phyloP scores from a whole-genome alignment of 2,329 filamentous ascomycete genomes.

The Colletotrichum graminicola region DNA sequence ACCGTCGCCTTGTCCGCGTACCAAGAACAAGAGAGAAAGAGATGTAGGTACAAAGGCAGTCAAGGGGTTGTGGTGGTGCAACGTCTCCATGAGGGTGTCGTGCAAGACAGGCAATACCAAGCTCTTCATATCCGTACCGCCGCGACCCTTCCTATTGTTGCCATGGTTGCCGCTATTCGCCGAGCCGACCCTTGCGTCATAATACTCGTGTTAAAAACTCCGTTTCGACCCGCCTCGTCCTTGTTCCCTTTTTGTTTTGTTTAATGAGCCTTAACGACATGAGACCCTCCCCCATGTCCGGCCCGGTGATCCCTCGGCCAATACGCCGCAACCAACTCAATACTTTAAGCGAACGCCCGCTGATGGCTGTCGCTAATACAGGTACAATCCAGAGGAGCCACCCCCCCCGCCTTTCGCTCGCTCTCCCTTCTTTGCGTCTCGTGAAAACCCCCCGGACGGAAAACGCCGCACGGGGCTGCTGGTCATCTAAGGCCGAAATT shows the following conservation, averaged over 20 bases:
- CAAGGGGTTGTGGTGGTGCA: background rate
- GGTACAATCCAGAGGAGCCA: background rate
- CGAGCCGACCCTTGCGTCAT: constrained; percentile 12
- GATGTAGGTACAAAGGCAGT: background rate
- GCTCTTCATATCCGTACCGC: background rate
- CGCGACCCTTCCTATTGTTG: constrained; percentile 3
- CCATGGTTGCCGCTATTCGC: background rate
- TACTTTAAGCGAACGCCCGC: constrained; percentile 32
- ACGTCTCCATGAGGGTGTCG: background rate
- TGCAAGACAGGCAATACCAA: background rate
- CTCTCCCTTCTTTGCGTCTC: constrained; percentile 2
- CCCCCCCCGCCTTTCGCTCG: background rate
- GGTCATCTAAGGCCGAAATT: constrained; percentile 65
- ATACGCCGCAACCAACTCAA: constrained; percentile 13
- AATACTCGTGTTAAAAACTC: constrained; percentile 23
- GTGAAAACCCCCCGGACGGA: background rate
- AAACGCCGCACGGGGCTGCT: background rate
- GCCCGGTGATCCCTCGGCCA: constrained; percentile 31
- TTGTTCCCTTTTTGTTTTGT: constrained; percentile 27
- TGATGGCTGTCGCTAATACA: constrained; percentile 21
- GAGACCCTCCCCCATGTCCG: constrained; percentile 12
- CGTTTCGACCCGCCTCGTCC: constrained; percentile 30
- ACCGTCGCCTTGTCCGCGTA: constrained; percentile 4
- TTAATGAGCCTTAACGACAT: constrained; percentile 30
- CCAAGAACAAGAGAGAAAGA: background rate